phyloP scores from a whole-genome alignment of 495 filamentous ascomycete genomes.

The Geopyxis carbonaria region DNA sequence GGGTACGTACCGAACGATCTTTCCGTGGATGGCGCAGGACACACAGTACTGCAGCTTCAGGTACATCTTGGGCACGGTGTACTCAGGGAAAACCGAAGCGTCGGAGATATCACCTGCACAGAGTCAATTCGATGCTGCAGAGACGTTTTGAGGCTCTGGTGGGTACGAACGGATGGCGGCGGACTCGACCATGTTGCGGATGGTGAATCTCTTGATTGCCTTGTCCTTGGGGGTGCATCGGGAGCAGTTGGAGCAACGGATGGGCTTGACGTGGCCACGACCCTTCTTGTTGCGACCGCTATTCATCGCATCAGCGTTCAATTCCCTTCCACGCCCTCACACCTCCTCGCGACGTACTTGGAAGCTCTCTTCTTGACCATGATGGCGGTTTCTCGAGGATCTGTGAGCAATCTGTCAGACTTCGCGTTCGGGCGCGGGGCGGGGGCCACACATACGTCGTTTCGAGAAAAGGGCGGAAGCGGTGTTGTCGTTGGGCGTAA shows the following conservation, averaged over 20 bases:
- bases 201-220: conserved; percentile 99
- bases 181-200: conserved; percentile 99
- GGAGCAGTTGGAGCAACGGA: conserved; percentile 99
- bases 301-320: conserved; percentile 21
- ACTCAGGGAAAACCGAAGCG: conserved; percentile 96
- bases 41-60: conserved; percentile 99
- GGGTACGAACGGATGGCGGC: conserved; percentile 89
- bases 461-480: no score
- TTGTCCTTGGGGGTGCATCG: conserved; percentile 99
- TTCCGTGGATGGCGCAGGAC: conserved; percentile 98
- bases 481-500: no score
- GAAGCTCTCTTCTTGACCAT: conserved; percentile 99
- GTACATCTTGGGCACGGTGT: conserved; percentile 99
- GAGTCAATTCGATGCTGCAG: background rate
- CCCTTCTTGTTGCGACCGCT: conserved; percentile 99
- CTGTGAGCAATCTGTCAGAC: no score
- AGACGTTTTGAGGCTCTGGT: background rate
- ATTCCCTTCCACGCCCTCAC: conserved; percentile 3
- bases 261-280: conserved; percentile 97
- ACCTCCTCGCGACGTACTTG: conserved; percentile 46
- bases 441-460: no score
- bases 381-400: no score
- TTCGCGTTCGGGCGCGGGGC: no score
- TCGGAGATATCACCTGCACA: conserved; percentile 94
- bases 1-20: conserved; percentile 93